These are phyloP conservation scores for Peribolospora kevripleyi DNA, from an alignment of 768 basidiomycete species.

Conservation along the genomic window DNA sequence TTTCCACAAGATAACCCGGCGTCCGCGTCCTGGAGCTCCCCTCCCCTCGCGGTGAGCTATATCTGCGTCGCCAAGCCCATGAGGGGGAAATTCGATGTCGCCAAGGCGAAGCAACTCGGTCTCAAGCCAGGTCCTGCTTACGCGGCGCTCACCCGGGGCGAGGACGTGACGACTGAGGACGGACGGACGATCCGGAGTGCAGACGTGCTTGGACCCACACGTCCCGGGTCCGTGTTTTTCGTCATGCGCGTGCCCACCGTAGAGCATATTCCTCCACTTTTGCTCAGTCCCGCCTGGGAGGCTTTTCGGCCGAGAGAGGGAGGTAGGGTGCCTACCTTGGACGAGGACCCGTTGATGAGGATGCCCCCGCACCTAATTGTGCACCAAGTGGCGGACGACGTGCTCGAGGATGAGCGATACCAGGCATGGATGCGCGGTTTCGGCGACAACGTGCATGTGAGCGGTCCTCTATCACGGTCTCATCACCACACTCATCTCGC, in stretches of 20 bases:
- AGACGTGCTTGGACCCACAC: constrained; percentile 14
- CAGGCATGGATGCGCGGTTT: constrained; percentile 47
- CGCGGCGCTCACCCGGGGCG: constrained; percentile 38
- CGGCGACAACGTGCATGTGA: constrained; percentile 34
- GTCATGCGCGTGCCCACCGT: too few species aligned
- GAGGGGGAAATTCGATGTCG: constrained; percentile 45
- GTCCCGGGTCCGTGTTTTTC: background rate
- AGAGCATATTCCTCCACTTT: too few species aligned
- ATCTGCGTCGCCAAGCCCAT: constrained; percentile 25
- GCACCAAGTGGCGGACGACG: constrained; percentile 45
- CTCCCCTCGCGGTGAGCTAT: constrained; percentile 17
- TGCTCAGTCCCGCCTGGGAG: too few species aligned
- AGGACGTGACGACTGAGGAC: constrained; percentile 28
- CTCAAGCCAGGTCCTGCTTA: constrained; percentile 34
- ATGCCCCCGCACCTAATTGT: constrained; percentile 18
- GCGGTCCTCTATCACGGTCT: constrained; percentile 11
- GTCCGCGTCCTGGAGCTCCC: background rate
- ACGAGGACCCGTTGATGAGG: background rate
- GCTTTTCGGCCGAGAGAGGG: background rate
- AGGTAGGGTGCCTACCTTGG: background rate
- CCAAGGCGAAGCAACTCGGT: constrained; percentile 38
- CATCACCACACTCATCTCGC: background rate
- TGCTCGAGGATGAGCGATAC: constrained; percentile 47
- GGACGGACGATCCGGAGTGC: constrained; percentile 21
- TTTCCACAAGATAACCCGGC: too few species aligned